Percentiles rank a stretch among this genome's conserved stretches.
phyloP scores from a whole-genome alignment of 192 early-diverging fungal genomes.

The Backusella macrospora region DNA sequence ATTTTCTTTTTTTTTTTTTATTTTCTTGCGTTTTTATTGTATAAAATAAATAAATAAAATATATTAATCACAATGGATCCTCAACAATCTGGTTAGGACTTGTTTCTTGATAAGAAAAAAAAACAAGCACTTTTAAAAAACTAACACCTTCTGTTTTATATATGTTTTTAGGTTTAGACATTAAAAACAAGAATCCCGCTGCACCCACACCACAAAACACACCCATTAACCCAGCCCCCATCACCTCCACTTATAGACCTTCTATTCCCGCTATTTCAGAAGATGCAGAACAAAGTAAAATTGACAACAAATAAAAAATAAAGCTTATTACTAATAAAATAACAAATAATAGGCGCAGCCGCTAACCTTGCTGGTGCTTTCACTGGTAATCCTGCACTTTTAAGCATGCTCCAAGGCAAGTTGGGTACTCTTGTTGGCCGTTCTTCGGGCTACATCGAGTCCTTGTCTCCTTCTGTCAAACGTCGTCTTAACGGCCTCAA shows the following conservation, averaged over 20 bases:
- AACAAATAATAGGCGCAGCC: background rate
- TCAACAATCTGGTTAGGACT: conserved; percentile 4
- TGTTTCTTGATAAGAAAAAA: background rate
- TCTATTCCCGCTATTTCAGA: conserved; percentile 51
- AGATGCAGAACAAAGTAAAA: conserved; percentile 41
- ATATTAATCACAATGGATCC: background rate
- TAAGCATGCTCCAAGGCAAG: conserved; percentile 76
- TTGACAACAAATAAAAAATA: background rate
- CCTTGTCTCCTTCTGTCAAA: conserved; percentile 74
- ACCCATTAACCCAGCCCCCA: conserved; percentile 57
- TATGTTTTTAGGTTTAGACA: background rate
- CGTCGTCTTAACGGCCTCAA: conserved; percentile 86
- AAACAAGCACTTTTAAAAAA: background rate
- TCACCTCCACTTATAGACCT: conserved; percentile 51
- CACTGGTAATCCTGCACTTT: conserved; percentile 63
- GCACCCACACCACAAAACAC: conserved; percentile 63
- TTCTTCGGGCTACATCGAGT: conserved; percentile 38
- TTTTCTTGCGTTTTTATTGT: background rate
- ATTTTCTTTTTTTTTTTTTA: background rate
- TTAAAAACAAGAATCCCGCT: conserved; percentile 43
- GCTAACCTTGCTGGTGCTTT: conserved; percentile 37
- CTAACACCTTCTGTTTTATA: background rate
- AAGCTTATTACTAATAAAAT: background rate
- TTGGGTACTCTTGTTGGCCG: conserved; percentile 82
- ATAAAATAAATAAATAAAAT: background rate